Percentiles rank a stretch among this genome's conserved stretches.
Evolutionary conservation across 805 yeast genomes (phyloP).

Genomic region (Teunomyces cretensis): DNA sequence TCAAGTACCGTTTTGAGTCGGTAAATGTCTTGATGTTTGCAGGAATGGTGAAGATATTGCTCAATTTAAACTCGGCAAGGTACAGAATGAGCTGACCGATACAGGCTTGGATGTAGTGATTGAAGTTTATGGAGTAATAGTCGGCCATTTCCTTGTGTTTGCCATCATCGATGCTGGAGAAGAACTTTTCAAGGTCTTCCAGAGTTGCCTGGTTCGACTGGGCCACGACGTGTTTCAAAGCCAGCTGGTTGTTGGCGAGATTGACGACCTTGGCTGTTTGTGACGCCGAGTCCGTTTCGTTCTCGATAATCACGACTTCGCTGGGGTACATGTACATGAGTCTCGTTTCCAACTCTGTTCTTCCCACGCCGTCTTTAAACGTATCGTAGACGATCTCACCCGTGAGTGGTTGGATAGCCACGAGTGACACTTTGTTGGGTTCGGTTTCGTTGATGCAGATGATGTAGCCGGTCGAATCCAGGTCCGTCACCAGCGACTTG

Average conservation of each 20-base stretch:
- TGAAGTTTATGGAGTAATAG: slow-evolving; percentile 21
- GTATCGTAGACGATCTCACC: slow-evolving; percentile 76
- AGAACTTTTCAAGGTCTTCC: slow-evolving; percentile 20
- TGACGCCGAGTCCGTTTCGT: slow-evolving; percentile 26
- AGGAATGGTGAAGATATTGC: slow-evolving; percentile 51
- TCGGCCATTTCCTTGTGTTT: slow-evolving; percentile 19
- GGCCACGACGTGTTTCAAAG: background rate
- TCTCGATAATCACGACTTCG: slow-evolving; percentile 55
- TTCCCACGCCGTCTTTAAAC: slow-evolving; percentile 57
- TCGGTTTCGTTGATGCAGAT: slow-evolving; percentile 37
- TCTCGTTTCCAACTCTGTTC: slow-evolving; percentile 72
- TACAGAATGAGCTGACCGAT: slow-evolving; percentile 51
- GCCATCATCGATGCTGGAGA: slow-evolving; percentile 22
- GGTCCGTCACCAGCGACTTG: slow-evolving; percentile 16
- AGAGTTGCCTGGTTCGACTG: slow-evolving; percentile 3
- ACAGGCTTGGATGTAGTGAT: slow-evolving; percentile 28
- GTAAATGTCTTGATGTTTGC: slow-evolving; percentile 55
- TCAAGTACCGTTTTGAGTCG: slow-evolving; percentile 47
- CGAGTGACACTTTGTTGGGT: slow-evolving; percentile 19
- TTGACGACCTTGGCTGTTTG: slow-evolving; percentile 17
- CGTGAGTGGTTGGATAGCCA: slow-evolving; percentile 68
- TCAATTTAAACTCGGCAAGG: slow-evolving; percentile 62
- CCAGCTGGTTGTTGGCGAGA: background rate
- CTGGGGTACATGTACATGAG: slow-evolving; percentile 72
- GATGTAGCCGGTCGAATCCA: slow-evolving; percentile 43